Conservation (phyloP, 2,329 filamentous ascomycete species). For the Aspergillus sp. region DNA sequence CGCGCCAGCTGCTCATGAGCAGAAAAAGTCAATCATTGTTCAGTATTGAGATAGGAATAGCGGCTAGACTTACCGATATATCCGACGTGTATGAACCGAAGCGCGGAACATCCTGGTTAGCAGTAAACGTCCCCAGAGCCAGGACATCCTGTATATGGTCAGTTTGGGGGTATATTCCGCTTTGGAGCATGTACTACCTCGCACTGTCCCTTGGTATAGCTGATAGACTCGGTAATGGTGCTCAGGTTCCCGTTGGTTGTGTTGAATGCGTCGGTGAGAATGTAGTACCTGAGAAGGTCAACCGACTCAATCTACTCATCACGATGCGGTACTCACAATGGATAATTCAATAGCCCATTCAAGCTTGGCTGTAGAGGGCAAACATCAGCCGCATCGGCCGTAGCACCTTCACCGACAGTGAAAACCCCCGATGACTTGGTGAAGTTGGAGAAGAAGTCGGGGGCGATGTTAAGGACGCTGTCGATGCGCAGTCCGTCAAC, state of each 20-base stretch:
- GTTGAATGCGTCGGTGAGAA: conserved; percentile 36
- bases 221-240: conserved; percentile 25
- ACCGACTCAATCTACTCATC: conserved; percentile 23
- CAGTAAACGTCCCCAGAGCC: conserved; percentile 54
- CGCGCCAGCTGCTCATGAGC: conserved; percentile 41
- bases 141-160: background rate
- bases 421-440: conserved; percentile 45
- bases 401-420: conserved; percentile 50
- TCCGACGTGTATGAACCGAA: conserved; percentile 43
- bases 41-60: no score
- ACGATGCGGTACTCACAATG: background rate
- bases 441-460: conserved; percentile 46
- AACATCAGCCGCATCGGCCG: conserved; percentile 40
- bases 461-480: conserved; percentile 50
- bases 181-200: background rate
- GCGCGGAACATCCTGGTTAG: conserved; percentile 62
- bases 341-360: conserved; percentile 50
- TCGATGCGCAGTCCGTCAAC: conserved; percentile 55
- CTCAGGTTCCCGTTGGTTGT: conserved; percentile 32
- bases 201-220: conserved; percentile 1
- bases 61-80: background rate
- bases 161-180: background rate
- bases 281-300: conserved; percentile 26
- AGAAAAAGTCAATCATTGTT: background rate
- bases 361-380: conserved; percentile 48